These are phyloP conservation scores for Rhodotorula kratochvilovae DNA, from an alignment of 768 basidiomycete genomes.

Conservation along the genomic window DNA sequence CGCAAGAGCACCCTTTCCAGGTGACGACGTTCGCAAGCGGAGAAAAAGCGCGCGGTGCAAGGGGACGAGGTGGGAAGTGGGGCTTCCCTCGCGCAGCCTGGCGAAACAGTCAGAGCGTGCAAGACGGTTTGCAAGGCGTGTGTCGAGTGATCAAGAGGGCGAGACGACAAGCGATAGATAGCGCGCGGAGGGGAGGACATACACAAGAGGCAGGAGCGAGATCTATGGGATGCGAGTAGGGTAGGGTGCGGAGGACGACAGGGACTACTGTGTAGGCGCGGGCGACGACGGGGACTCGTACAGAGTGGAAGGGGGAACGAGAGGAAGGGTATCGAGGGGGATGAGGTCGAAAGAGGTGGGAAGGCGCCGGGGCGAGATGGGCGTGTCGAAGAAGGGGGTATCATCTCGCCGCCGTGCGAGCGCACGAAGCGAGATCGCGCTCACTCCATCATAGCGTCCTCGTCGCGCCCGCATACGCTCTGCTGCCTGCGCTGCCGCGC, in stretches of 20 bases:
- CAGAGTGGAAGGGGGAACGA: not conserved
- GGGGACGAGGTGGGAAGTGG: too few species aligned
- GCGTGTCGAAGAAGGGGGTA: not conserved
- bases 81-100: too few species aligned
- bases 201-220: not conserved
- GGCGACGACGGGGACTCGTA: not conserved
- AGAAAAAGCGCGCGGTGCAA: too few species aligned
- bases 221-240: not conserved
- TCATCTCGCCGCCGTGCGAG: not conserved
- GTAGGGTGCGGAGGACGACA: not conserved
- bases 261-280: not conserved
- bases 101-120: too few species aligned
- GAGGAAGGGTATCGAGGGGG: too few species aligned
- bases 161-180: not conserved
- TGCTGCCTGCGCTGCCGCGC: not conserved
- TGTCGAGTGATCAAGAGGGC: too few species aligned
- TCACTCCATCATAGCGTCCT: slow-evolving; percentile 15
- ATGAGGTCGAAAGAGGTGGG: not conserved
- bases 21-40: too few species aligned
- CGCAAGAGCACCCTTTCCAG: too few species aligned
- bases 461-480: not conserved
- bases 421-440: too few species aligned
- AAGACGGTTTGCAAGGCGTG: too few species aligned
- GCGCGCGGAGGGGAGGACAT: not conserved
- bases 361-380: too few species aligned